phyloP scores from a whole-genome alignment of 73 alveolate genomes.

The Tetrahymena borealis region DNA sequence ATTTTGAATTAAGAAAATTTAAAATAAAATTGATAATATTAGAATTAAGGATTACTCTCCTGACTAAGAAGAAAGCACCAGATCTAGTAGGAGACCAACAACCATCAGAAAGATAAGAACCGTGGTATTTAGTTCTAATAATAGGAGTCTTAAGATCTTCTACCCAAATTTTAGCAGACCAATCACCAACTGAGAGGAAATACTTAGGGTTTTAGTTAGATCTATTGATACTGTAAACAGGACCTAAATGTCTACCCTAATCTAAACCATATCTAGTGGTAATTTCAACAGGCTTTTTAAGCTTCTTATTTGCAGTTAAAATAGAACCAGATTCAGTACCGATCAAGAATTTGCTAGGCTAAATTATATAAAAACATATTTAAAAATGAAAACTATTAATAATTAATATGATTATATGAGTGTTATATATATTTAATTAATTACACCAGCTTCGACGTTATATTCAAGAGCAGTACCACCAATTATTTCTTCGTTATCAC shows the following conservation, averaged over 20 bases:
- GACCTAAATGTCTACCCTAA: slow-evolving; percentile 97
- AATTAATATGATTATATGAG: not conserved
- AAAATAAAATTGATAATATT: not conserved
- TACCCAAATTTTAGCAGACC: slow-evolving; percentile 98
- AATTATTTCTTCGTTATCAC: not conserved
- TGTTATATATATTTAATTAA: not conserved
- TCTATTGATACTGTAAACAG: slow-evolving; percentile 83
- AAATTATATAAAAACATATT: too few relatives aligned
- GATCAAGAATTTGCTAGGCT: slow-evolving; percentile 86
- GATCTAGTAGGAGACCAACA: slow-evolving; percentile 96
- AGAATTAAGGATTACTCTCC: slow-evolving; percentile 37
- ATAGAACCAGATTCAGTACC: slow-evolving; percentile 97
- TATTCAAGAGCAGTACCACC: slow-evolving; percentile 43
- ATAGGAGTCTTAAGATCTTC: slow-evolving; percentile 98
- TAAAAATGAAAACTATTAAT: too few relatives aligned
- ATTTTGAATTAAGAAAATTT: not conserved
- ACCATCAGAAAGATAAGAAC: slow-evolving; percentile 92
- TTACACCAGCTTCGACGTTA: slow-evolving; percentile 82
- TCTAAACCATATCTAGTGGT: slow-evolving; percentile 85
- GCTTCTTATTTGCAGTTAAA: slow-evolving; percentile 87
- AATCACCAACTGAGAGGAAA: slow-evolving; percentile 97
- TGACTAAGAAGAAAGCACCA: slow-evolving; percentile 92
- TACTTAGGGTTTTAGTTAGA: slow-evolving; percentile 88
- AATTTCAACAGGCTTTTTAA: slow-evolving; percentile 88
- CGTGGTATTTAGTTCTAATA: slow-evolving; percentile 92